Percentiles rank a stretch among this genome's conserved stretches.
Conservation (phyloP, 129 eudicot species). For the Tagetes patula region DNA sequence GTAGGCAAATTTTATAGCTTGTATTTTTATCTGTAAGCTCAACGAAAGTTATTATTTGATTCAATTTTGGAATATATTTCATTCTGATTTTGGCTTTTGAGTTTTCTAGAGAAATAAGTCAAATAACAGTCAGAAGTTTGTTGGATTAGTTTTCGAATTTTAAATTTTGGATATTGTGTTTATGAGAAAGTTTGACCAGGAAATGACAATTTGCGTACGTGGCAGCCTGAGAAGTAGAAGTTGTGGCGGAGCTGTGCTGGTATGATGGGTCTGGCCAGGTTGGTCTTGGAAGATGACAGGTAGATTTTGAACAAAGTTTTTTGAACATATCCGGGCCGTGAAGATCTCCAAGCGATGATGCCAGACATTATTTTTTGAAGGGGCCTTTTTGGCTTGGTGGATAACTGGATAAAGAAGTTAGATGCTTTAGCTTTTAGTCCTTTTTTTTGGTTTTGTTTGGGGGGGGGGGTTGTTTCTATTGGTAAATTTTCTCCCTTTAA, state of each 20-base stretch:
- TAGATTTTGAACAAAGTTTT: slow-evolving; percentile 23
- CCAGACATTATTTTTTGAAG: slow-evolving; percentile 9
- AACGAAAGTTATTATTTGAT: background rate
- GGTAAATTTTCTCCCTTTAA: slow-evolving; percentile 34
- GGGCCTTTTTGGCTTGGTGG: slow-evolving; percentile 16
- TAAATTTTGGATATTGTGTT: slow-evolving; percentile 30
- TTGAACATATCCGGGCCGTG: slow-evolving; percentile 6
- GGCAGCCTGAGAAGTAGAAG: slow-evolving; percentile 73
- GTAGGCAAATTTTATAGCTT: slow-evolving; percentile 29
- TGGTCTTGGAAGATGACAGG: background rate
- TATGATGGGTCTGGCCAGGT: background rate
- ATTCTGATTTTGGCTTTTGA: background rate
- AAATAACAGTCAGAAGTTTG: background rate
- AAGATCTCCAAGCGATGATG: background rate
- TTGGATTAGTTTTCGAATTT: slow-evolving; percentile 4
- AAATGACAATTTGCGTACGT: slow-evolving; percentile 63
- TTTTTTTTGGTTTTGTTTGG: background rate
- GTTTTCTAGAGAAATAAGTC: background rate
- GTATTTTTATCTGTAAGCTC: background rate
- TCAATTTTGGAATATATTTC: slow-evolving; percentile 16
- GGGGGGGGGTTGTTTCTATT: slow-evolving; percentile 25
- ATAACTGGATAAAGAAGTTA: slow-evolving; percentile 20
- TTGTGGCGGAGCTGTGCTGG: slow-evolving; percentile 12
- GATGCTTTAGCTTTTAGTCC: slow-evolving; percentile 25
- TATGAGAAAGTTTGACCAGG: slow-evolving; percentile 52